Evolutionary conservation across 768 basidiomycete genomes (phyloP).

Genomic region (Xerocomus spinulosus): DNA sequence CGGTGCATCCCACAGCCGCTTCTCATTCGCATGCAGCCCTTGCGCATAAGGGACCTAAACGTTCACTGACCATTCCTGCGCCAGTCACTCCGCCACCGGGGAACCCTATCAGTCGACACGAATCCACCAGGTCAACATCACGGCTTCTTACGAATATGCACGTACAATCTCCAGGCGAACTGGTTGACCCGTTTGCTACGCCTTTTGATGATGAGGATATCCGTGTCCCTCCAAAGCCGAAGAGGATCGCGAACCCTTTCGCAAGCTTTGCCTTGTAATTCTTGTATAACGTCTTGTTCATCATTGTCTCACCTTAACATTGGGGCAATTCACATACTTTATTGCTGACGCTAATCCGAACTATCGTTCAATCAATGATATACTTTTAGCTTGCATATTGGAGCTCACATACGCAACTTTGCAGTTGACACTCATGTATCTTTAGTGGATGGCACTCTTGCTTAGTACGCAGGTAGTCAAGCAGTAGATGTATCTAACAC

Average conservation of each 20-base stretch:
- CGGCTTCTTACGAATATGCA: constrained; percentile 42
- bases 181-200: constrained; percentile 59
- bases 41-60: constrained; percentile 17
- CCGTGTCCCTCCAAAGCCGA: constrained; percentile 31
- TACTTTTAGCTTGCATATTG: constrained; percentile 9
- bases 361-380: constrained; percentile 7
- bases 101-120: constrained; percentile 16
- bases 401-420: constrained; percentile 1
- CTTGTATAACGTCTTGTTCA: neutral
- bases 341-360: constrained; percentile 11
- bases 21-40: constrained; percentile 5
- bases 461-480: constrained; percentile 3
- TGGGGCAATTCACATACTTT: constrained; percentile 8
- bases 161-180: constrained; percentile 34
- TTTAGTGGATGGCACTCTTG: constrained; percentile 15
- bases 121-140: constrained; percentile 36
- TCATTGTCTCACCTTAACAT: neutral
- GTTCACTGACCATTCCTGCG: constrained; percentile 19
- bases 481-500: constrained; percentile 1
- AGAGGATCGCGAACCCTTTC: constrained; percentile 56
- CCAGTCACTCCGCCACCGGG: constrained; percentile 11
- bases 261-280: constrained; percentile 31
- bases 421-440: constrained; percentile 21
- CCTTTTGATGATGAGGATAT: constrained; percentile 73
- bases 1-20: constrained; percentile 16